Evolutionary conservation across 441 rosid species (phyloP).

Genomic region (Croton laevigatus): DNA sequence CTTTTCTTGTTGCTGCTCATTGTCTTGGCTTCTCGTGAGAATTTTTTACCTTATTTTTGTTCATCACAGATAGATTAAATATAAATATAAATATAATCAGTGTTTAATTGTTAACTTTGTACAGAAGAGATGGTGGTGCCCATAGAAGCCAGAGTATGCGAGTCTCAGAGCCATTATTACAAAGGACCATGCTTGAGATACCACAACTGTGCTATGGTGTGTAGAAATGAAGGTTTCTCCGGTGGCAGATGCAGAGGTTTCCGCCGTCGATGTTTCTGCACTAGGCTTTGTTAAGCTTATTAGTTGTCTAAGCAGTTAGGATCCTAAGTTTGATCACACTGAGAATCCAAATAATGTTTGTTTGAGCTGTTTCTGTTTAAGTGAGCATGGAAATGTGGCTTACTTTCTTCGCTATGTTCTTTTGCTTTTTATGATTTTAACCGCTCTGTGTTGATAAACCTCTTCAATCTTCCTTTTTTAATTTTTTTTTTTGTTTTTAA

Average conservation of each 20-base stretch:
- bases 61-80: too few relatives aligned
- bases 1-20: conserved; percentile 41
- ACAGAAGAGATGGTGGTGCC: conserved; percentile 37
- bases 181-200: conserved; percentile 34
- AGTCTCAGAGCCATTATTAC: conserved; percentile 55
- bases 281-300: conserved; percentile 35
- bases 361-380: background rate
- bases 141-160: conserved; percentile 50
- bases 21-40: conserved; percentile 44
- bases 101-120: too few relatives aligned
- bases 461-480: background rate
- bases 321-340: background rate
- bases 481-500: too few relatives aligned
- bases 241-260: conserved; percentile 48
- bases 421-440: background rate
- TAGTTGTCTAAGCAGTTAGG: too few relatives aligned
- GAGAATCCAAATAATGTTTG: background rate
- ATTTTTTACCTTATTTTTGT: too few relatives aligned
- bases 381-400: background rate
- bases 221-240: conserved; percentile 47
- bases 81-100: too few relatives aligned
- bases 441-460: background rate
- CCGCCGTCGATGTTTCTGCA: conserved; percentile 60
- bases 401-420: background rate
- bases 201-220: conserved; percentile 55